Evolutionary conservation across 2,329 filamentous ascomycete species (phyloP).

Genomic region (Fusarium chlamydosporum): DNA sequence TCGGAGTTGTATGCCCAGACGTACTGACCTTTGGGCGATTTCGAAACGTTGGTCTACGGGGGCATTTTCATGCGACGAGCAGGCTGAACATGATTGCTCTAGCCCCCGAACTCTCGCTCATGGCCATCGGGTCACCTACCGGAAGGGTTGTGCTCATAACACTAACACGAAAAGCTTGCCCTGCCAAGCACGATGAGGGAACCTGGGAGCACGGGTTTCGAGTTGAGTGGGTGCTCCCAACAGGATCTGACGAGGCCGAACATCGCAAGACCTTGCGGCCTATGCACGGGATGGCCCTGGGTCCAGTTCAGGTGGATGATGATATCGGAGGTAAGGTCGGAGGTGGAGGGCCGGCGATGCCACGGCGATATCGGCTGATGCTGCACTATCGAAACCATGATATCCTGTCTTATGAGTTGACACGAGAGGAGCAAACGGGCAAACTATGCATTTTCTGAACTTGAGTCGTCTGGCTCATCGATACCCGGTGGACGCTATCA

Average conservation of each 20-base stretch:
- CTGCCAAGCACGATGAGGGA: conserved; percentile 37
- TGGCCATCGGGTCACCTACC: conserved; percentile 75
- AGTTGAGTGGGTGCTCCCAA: conserved; percentile 67
- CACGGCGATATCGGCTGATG: conserved; percentile 75
- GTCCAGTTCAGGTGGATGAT: conserved; percentile 69
- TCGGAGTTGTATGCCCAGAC: conserved; percentile 53
- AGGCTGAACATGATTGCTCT: conserved; percentile 71
- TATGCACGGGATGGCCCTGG: conserved; percentile 77
- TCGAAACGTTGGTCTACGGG: conserved; percentile 38
- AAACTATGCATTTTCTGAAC: conserved; percentile 56
- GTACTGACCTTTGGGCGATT: conserved; percentile 50
- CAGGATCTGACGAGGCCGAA: conserved; percentile 61
- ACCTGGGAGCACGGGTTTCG: conserved; percentile 63
- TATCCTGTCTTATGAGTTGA: conserved; percentile 78
- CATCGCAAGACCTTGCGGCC: conserved; percentile 63
- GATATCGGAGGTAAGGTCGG: conserved; percentile 42
- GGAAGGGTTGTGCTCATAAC: conserved; percentile 77
- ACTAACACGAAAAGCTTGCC: conserved; percentile 55
- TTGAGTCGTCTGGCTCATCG: conserved; percentile 30
- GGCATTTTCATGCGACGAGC: conserved; percentile 55
- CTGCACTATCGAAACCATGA: conserved; percentile 79
- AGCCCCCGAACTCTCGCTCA: conserved; percentile 78
- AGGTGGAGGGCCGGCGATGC: conserved; percentile 42
- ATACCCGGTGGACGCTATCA: conserved; percentile 36
- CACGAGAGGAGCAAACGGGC: conserved; percentile 57